Evolutionary conservation across 176 grass and related monocot species (phyloP), one percentile per base, ranked within the genome.

Genomic region (Pharus latifolius): DNA sequence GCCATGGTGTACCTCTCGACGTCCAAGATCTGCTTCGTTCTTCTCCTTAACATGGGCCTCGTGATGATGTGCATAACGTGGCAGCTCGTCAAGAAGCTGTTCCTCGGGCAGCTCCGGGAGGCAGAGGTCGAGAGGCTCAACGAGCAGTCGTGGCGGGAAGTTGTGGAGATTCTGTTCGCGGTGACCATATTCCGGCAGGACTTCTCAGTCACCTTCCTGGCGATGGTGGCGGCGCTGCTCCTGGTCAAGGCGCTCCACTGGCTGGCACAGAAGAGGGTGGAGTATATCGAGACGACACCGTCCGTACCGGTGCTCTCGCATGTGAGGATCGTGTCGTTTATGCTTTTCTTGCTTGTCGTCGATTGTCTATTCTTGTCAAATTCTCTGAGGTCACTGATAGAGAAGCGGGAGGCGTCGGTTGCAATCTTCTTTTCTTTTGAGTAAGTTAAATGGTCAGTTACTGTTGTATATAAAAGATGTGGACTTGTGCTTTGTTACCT

Each of bases 121-220:
- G 95, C 90, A 11, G 95, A 99, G 77, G 78, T 85, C 42, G 95
- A 99, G 78, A 86, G 90, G 62, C 75, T 99, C 55, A 99, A 99
- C 75, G 95, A 99, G 63, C 90, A 99, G 70, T 83, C 87, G 10
- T 99, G 90, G 95, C 73, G 95, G 40, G 95, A 99, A 83, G 77
- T 88, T 28, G 84, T 94, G 17, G 95, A 99, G 72, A 94, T 99
- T 51, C 88, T 99, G 66, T 99, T 99, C 49, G 95, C 90, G 3
- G 84, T 94, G 59, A 99, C 95, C 43, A 94, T 99, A 63, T 99
- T 99, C 63, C 84, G 95, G 7, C 95, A 99, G 84, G 95, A 99
- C 9, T 99, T 99, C 80, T 99, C 95, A 0, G 90, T 99, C 51
- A 14, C 87, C 7, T 99, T 94, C 81, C 87, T 99, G 2, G 74